Conservation (phyloP, 1,284 basidiomycete genomes). For the Hymenochaete sp. region DNA sequence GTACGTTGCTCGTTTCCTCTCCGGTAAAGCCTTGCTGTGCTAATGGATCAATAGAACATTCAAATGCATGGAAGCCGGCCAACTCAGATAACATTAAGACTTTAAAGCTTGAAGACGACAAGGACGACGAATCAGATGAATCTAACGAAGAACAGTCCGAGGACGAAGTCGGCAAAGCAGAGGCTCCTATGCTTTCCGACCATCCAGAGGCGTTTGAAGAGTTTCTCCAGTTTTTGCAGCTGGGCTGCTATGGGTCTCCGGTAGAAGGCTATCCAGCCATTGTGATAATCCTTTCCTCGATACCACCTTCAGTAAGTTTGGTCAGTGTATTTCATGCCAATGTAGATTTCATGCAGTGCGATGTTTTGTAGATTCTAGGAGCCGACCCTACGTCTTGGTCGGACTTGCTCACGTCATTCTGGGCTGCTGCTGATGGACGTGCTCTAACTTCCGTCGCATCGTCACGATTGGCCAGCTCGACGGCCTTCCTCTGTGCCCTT, state of each 20-base stretch:
- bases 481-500: conserved; percentile 60
- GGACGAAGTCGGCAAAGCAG: conserved; percentile 13
- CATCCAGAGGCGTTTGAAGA: conserved; percentile 41
- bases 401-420: conserved; percentile 65
- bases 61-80: conserved; percentile 53
- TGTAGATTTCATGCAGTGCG: background rate
- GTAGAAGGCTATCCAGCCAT: conserved; percentile 69
- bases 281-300: conserved; percentile 69
- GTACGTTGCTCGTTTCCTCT: conserved; percentile 32
- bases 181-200: conserved; percentile 9
- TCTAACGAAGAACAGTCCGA: conserved; percentile 17
- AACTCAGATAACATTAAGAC: conserved; percentile 25
- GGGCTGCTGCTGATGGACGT: conserved; percentile 64
- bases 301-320: conserved; percentile 50
- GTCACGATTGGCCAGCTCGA: conserved; percentile 39
- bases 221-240: conserved; percentile 65
- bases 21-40: background rate
- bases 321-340: background rate
- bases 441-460: conserved; percentile 41
- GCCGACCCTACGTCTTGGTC: conserved; percentile 24
- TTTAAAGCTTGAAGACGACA: conserved; percentile 21
- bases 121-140: too few species aligned
- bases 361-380: conserved; percentile 14
- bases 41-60: conserved; percentile 39
- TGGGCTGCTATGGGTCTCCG: conserved; percentile 71